Conservation (phyloP, 495 filamentous ascomycete species). For the Rhypophila decipiens region DNA sequence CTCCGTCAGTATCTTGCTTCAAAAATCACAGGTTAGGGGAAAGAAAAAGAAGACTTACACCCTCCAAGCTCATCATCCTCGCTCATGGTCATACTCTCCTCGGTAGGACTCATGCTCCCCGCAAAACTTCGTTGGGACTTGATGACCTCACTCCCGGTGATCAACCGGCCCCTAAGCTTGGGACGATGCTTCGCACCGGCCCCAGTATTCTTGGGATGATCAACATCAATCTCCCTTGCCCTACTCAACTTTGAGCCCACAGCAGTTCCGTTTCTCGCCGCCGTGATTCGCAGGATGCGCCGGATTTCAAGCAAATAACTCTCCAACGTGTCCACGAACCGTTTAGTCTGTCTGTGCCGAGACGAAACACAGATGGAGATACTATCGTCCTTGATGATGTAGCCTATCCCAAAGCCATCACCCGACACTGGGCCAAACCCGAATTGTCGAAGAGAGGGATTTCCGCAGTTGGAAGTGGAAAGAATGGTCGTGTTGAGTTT, state of each 20-base stretch:
- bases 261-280: slow-evolving; percentile 45
- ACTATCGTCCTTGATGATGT: slow-evolving; percentile 96
- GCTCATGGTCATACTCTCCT: slow-evolving; percentile 58
- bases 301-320: slow-evolving; percentile 85
- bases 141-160: slow-evolving; percentile 38
- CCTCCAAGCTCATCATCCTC: slow-evolving; percentile 89
- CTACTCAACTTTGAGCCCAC: slow-evolving; percentile 20
- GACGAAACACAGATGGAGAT: slow-evolving; percentile 87
- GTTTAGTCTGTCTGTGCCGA: slow-evolving; percentile 87
- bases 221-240: slow-evolving; percentile 39
- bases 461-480: slow-evolving; percentile 97
- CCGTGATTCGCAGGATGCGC: slow-evolving; percentile 66
- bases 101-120: slow-evolving; percentile 42
- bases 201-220: slow-evolving; percentile 7
- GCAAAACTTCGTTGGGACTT: slow-evolving; percentile 31
- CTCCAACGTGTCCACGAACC: slow-evolving; percentile 85
- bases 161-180: slow-evolving; percentile 53
- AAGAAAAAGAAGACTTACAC: slow-evolving; percentile 55
- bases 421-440: slow-evolving; percentile 93
- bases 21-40: slow-evolving; percentile 6
- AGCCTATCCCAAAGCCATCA: slow-evolving; percentile 95
- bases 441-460: slow-evolving; percentile 92
- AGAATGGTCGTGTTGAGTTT: slow-evolving; percentile 91
- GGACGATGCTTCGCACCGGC: slow-evolving; percentile 23
- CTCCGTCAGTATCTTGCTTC: slow-evolving; percentile 2